Conservation (phyloP, 352 stramenopile species). For the Globisporangium sylvaticum region DNA sequence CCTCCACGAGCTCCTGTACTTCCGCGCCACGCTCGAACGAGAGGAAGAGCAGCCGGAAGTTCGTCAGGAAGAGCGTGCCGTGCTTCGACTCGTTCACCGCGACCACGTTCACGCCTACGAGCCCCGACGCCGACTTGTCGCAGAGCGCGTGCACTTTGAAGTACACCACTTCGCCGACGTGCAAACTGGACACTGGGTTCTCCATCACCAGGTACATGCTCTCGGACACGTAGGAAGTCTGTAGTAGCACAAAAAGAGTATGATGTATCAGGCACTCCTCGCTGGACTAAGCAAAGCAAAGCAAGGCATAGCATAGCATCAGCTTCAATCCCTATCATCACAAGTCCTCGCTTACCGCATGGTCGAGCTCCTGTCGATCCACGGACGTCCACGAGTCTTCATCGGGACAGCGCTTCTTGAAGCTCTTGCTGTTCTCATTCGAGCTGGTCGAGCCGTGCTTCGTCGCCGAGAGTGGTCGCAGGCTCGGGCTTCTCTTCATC, state of each 20-base stretch:
- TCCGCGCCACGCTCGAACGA: conserved; percentile 42
- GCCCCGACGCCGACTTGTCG: conserved; percentile 45
- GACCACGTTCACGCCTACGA: conserved; percentile 26
- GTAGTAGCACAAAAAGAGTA: no score
- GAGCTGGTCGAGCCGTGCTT: background rate
- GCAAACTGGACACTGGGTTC: conserved; percentile 47
- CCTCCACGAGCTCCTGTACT: conserved; percentile 49
- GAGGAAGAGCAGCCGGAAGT: conserved; percentile 65
- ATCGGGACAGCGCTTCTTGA: conserved; percentile 37
- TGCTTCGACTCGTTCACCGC: conserved; percentile 28
- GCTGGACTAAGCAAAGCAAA: no score
- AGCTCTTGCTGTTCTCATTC: conserved; percentile 8
- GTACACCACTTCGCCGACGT: conserved; percentile 59
- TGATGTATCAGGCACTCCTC: no score
- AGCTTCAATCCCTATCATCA: background rate
- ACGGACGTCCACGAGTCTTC: conserved; percentile 86
- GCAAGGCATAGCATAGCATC: no score
- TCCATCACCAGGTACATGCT: conserved; percentile 82
- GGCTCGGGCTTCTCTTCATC: background rate
- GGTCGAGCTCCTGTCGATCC: conserved; percentile 72
- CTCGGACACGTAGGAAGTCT: conserved; percentile 75
- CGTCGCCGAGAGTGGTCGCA: conserved; percentile 2
- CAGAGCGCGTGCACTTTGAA: conserved; percentile 74
- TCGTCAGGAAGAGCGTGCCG: conserved; percentile 75
- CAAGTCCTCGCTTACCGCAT: conserved; percentile 39